These are phyloP conservation scores for Parmales sp. DNA, from an alignment of 108 stramenopile species.

Conservation along the genomic window DNA sequence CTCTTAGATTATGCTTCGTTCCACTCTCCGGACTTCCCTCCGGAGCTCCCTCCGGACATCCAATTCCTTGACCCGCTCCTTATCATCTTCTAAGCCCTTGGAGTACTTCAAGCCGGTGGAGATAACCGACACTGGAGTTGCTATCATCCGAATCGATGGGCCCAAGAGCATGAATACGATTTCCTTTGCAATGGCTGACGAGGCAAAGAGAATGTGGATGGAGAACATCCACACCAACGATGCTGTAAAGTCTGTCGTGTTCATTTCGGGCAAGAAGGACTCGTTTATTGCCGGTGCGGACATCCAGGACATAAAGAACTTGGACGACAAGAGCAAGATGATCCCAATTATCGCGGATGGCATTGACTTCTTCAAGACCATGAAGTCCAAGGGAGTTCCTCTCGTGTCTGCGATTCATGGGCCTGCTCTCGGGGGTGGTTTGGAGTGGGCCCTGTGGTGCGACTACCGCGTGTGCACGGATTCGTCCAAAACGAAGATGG, in stretches of 20 bases:
- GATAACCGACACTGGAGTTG: slow-evolving; percentile 65
- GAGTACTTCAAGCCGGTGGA: slow-evolving; percentile 73
- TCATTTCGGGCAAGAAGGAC: slow-evolving; percentile 86
- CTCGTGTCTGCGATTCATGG: slow-evolving; percentile 94
- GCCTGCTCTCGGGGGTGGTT: slow-evolving; percentile 90
- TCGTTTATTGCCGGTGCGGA: slow-evolving; percentile 99
- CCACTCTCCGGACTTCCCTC: too few relatives aligned
- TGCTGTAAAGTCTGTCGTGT: slow-evolving; percentile 81
- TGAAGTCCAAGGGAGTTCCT: slow-evolving; percentile 67
- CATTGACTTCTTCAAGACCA: slow-evolving; percentile 62
- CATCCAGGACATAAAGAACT: slow-evolving; percentile 75
- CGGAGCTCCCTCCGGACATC: too few relatives aligned
- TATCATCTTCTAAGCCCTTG: too few relatives aligned
- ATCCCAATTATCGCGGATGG: slow-evolving; percentile 70
- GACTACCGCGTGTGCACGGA: slow-evolving; percentile 94
- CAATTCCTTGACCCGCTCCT: too few relatives aligned
- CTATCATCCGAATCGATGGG: slow-evolving; percentile 81
- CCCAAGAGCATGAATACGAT: slow-evolving; percentile 90
- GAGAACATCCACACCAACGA: slow-evolving; percentile 50
- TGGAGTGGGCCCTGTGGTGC: slow-evolving; percentile 98
- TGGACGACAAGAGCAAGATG: slow-evolving; percentile 67
- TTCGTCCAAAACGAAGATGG: slow-evolving; percentile 78
- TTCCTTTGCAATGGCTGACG: slow-evolving; percentile 65
- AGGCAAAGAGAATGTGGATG: slow-evolving; percentile 72
- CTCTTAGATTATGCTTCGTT: too few relatives aligned